Conservation (phyloP, 345 rosid genomes). For the Cardamine occulta region DNA sequence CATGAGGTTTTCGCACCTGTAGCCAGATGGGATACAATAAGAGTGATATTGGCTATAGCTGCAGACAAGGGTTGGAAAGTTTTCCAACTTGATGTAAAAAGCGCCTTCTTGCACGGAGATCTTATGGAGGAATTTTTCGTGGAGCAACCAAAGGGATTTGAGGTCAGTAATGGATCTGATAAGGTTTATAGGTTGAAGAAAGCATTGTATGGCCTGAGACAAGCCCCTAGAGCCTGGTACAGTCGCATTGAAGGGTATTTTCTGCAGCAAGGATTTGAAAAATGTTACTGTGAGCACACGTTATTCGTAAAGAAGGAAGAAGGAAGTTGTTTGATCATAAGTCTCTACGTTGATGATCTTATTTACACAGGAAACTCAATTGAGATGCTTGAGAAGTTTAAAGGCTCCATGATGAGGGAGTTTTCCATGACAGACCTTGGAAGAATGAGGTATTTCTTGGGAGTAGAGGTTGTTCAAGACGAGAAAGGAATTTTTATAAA, state of each 20-base stretch:
- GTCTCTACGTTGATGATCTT: not conserved
- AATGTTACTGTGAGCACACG: not conserved
- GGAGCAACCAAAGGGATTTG: not conserved
- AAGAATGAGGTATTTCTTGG: not conserved
- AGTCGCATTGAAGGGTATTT: not conserved
- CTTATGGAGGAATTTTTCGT: not conserved
- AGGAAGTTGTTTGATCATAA: too few relatives aligned
- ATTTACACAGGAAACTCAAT: not conserved
- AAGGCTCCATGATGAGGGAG: not conserved
- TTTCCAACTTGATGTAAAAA: too few relatives aligned
- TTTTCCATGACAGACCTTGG: not conserved
- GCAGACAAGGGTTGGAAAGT: not conserved
- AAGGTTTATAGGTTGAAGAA: not conserved
- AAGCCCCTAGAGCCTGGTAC: not conserved
- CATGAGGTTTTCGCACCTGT: too few relatives aligned
- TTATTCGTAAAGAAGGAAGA: not conserved
- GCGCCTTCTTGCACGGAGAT: too few relatives aligned
- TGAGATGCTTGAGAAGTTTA: too few relatives aligned
- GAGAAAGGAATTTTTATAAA: not conserved
- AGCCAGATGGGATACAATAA: too few relatives aligned
- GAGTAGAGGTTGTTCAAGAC: not conserved
- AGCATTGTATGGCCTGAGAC: accelerated
- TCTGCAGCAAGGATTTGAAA: not conserved
- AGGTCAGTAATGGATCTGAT: not conserved
- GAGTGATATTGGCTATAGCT: too few relatives aligned